Conservation (phyloP, 2,329 filamentous ascomycete species). For the Immersiporthe knoxdaviesiana region DNA sequence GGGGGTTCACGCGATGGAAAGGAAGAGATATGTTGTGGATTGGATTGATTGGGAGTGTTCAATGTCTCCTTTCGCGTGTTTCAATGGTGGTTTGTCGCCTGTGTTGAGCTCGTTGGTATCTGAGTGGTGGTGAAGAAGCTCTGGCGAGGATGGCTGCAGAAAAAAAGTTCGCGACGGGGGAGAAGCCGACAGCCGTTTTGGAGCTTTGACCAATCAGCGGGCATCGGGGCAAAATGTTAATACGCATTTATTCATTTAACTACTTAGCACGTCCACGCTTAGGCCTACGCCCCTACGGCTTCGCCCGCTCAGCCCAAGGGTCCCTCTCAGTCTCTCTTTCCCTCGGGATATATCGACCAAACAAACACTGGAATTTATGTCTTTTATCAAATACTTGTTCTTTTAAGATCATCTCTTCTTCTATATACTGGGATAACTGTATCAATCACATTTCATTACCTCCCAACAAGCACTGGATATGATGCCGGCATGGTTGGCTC, state of each 20-base stretch:
- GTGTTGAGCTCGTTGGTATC: constrained; percentile 11
- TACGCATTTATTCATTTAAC: no score
- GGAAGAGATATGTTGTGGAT: no score
- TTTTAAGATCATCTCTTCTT: neutral
- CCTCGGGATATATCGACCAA: neutral
- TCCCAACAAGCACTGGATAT: neutral
- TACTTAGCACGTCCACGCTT: no score
- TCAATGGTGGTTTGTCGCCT: constrained; percentile 15
- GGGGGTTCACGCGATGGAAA: constrained; percentile 23
- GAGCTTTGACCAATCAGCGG: constrained; percentile 25
- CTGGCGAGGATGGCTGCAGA: neutral
- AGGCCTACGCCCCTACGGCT: neutral
- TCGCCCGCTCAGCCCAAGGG: neutral
- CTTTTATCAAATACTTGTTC: no score
- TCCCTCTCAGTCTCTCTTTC: neutral
- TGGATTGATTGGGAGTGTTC: neutral
- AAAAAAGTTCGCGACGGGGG: constrained; percentile 26
- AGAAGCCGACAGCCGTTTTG: neutral
- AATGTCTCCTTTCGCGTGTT: neutral
- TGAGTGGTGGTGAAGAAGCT: neutral
- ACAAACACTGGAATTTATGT: no score
- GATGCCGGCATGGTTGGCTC: neutral
- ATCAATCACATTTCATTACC: no score
- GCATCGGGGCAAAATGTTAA: constrained; percentile 1
- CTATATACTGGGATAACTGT: neutral